Evolutionary conservation across 2,329 filamentous ascomycete species (phyloP).

Genomic region (Magnaporthales sp.): DNA sequence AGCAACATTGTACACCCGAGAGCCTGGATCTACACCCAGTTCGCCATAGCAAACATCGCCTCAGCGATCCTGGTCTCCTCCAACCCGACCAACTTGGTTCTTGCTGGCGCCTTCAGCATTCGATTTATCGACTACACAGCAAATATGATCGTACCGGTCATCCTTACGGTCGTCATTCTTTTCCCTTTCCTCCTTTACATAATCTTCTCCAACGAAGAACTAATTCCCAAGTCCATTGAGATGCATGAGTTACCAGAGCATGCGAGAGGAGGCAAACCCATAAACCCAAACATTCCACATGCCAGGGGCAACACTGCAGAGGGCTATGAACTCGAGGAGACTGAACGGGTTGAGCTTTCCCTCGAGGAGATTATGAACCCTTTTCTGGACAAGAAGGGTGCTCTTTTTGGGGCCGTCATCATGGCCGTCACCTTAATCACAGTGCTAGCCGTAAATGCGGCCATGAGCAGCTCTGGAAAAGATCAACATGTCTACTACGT

Average conservation of each 20-base stretch:
- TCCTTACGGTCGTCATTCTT: constrained; percentile 57
- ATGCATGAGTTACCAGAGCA: constrained; percentile 60
- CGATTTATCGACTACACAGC: constrained; percentile 66
- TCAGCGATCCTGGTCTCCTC: constrained; percentile 71
- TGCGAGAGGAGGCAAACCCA: constrained; percentile 42
- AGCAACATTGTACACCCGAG: constrained; percentile 62
- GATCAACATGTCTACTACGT: constrained; percentile 58
- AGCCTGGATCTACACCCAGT: constrained; percentile 67
- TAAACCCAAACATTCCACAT: constrained; percentile 66
- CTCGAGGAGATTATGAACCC: constrained; percentile 66
- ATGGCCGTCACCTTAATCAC: constrained; percentile 62
- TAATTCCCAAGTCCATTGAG: constrained; percentile 57
- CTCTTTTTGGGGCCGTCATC: constrained; percentile 52
- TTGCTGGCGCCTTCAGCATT: constrained; percentile 64
- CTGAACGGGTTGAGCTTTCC: constrained; percentile 27
- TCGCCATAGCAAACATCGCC: constrained; percentile 63
- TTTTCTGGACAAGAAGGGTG: constrained; percentile 59
- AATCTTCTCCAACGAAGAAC: constrained; percentile 53
- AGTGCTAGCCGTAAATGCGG: constrained; percentile 57
- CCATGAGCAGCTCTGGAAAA: constrained; percentile 32
- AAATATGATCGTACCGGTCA: constrained; percentile 68
- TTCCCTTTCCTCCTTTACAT: constrained; percentile 65
- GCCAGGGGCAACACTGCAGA: constrained; percentile 47
- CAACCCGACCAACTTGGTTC: constrained; percentile 68
- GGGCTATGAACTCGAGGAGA: constrained; percentile 22